phyloP scores from a whole-genome alignment of 306 rosid genomes.

The Prunus mira region DNA sequence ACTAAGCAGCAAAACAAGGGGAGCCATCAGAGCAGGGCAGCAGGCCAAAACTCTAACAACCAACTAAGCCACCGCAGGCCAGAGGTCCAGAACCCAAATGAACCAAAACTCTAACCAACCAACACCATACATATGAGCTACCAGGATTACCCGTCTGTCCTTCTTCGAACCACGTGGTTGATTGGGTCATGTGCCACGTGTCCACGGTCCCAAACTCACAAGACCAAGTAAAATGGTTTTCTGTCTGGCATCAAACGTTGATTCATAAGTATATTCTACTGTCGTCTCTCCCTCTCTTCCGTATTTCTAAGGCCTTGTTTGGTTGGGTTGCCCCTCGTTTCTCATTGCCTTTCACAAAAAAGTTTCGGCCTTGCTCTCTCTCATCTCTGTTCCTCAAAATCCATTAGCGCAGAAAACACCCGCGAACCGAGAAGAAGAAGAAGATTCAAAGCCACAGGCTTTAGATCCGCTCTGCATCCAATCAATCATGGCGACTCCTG shows the following conservation, averaged over 20 bases:
- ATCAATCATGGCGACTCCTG: conserved; percentile 49
- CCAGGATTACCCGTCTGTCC: too few relatives aligned
- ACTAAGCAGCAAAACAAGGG: conserved; percentile 3
- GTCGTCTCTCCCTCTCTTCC: not conserved
- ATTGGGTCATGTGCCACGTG: not conserved
- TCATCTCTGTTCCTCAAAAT: not conserved
- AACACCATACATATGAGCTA: too few relatives aligned
- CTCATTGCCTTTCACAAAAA: not conserved
- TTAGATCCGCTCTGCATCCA: conserved; percentile 19
- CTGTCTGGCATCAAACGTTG: not conserved
- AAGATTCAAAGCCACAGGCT: conserved; percentile 1
- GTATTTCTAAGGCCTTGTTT: conserved; percentile 12
- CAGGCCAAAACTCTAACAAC: too few relatives aligned
- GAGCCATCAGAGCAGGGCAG: not conserved
- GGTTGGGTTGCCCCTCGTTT: not conserved
- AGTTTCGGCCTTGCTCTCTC: too few relatives aligned
- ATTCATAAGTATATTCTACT: not conserved
- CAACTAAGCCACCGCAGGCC: too few relatives aligned
- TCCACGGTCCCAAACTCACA: not conserved
- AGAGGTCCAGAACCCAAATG: too few relatives aligned
- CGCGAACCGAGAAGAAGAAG: not conserved
- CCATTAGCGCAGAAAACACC: not conserved
- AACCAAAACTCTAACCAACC: too few relatives aligned
- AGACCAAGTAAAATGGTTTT: not conserved
- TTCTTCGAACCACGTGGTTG: not conserved